A percentile compares a stretch with the other conserved stretches of the same genome.
These are phyloP conservation scores for Aspergillus hortae DNA, from an alignment of 2,329 filamentous ascomycete genomes.

Conservation along the genomic window DNA sequence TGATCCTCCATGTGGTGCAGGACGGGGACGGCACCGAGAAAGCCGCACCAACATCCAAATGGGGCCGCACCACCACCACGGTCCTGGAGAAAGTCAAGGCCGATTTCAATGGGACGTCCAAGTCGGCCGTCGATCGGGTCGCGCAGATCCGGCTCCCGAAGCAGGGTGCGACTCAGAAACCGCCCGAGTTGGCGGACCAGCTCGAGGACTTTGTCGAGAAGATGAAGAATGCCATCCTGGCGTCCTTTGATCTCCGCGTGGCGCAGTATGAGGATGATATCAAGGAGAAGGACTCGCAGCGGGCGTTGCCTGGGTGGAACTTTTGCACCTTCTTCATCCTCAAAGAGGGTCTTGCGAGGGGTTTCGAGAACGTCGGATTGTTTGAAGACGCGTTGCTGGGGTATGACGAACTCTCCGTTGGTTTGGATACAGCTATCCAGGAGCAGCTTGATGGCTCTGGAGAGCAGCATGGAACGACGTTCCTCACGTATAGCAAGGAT, in stretches of 20 bases:
- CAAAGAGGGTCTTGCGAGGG: constrained; percentile 88
- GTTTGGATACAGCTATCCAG: constrained; percentile 75
- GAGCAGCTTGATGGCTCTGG: constrained; percentile 64
- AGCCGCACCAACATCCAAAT: constrained; percentile 62
- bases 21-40: constrained; percentile 69
- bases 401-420: constrained; percentile 89
- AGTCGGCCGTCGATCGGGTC: constrained; percentile 70
- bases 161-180: constrained; percentile 54
- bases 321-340: constrained; percentile 99
- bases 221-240: constrained; percentile 80
- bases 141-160: constrained; percentile 75
- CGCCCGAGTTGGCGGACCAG: constrained; percentile 73
- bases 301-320: constrained; percentile 90
- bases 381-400: constrained; percentile 92
- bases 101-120: constrained; percentile 81
- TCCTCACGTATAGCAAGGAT: constrained; percentile 71
- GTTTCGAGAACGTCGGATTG: constrained; percentile 92
- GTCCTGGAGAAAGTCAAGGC: constrained; percentile 84
- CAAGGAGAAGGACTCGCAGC: constrained; percentile 84
- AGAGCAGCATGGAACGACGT: constrained; percentile 66
- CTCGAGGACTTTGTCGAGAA: constrained; percentile 83
- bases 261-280: constrained; percentile 97
- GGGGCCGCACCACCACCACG: constrained; percentile 74
- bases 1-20: constrained; percentile 89
- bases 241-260: constrained; percentile 86